phyloP scores from a whole-genome alignment of 108 stramenopile species.

The Discostella stelligeroides region DNA sequence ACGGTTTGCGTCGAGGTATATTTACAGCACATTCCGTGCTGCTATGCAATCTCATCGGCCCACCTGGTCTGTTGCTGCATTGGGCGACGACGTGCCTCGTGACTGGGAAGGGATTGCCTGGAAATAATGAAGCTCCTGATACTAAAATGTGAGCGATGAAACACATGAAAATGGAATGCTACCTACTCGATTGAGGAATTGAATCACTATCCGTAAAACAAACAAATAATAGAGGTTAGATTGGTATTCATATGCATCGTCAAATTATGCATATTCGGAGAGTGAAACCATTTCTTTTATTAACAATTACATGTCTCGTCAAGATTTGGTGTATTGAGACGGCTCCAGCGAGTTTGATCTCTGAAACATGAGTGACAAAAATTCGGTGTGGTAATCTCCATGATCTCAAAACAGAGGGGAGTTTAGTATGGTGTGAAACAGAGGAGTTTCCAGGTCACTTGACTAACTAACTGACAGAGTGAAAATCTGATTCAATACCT shows the following conservation, averaged over 20 bases:
- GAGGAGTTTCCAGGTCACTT: no score
- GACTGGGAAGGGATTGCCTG: constrained; percentile 62
- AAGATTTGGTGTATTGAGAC: neutral
- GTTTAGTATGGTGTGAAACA: neutral
- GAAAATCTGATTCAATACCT: no score
- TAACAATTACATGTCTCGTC: neutral
- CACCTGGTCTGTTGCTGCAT: constrained; percentile 87
- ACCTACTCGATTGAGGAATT: no score
- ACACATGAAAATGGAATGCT: no score
- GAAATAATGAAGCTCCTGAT: constrained; percentile 50
- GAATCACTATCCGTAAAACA: no score
- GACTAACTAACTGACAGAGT: no score
- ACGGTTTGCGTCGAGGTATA: constrained; percentile 78
- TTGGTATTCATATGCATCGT: no score
- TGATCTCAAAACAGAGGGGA: neutral
- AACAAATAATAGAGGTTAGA: no score
- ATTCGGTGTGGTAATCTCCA: neutral
- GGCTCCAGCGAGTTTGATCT: no score
- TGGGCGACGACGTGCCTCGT: constrained; percentile 75
- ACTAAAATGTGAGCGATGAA: no score
- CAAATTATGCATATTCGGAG: no score
- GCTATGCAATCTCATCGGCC: constrained; percentile 88
- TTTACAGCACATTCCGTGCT: constrained; percentile 84
- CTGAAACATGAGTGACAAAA: no score
- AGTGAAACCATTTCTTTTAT: neutral